Percentiles rank a stretch among this genome's conserved stretches.
Evolutionary conservation across 2,329 filamentous ascomycete species (phyloP).

Genomic region (Phyllosticta citriasiana): DNA sequence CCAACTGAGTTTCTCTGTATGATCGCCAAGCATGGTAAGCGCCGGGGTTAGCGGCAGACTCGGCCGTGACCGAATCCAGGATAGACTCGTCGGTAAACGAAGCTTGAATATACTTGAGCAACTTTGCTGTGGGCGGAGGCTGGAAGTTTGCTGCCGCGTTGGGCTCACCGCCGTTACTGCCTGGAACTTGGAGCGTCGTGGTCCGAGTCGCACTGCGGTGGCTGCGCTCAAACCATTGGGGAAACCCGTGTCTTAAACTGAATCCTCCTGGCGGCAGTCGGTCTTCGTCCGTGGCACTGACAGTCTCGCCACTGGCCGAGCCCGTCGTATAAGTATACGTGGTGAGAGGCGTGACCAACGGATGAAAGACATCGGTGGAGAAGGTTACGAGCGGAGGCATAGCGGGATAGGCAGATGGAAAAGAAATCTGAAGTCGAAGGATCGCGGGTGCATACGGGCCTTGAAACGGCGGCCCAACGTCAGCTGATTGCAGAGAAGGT

Average conservation of each 20-base stretch:
- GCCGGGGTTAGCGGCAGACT: conserved; percentile 77
- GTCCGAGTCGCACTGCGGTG: conserved; percentile 16
- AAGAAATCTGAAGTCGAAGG: conserved; percentile 81
- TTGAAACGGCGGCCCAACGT: conserved; percentile 27
- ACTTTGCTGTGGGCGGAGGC: conserved; percentile 33
- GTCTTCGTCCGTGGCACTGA: conserved; percentile 75
- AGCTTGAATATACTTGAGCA: conserved; percentile 72
- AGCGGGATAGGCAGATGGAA: conserved; percentile 69
- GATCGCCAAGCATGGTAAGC: conserved; percentile 92
- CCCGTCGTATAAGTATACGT: conserved; percentile 87
- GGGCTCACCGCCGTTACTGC: conserved; percentile 9
- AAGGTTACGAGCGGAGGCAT: conserved; percentile 80
- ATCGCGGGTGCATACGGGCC: conserved; percentile 83
- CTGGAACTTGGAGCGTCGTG: background rate
- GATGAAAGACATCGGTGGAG: conserved; percentile 88
- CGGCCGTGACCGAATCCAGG: conserved; percentile 67
- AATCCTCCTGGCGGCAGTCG: conserved; percentile 80
- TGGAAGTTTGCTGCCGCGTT: conserved; percentile 10
- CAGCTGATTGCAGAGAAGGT: conserved; percentile 1
- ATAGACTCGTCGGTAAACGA: conserved; percentile 70
- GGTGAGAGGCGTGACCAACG: conserved; percentile 83
- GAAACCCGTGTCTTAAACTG: conserved; percentile 82
- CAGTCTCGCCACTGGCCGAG: conserved; percentile 58
- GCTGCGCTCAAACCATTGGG: conserved; percentile 63
- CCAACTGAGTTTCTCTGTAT: conserved; percentile 39